phyloP scores from a whole-genome alignment of 2,329 filamentous ascomycete genomes.

The Hysterium pulicare region DNA sequence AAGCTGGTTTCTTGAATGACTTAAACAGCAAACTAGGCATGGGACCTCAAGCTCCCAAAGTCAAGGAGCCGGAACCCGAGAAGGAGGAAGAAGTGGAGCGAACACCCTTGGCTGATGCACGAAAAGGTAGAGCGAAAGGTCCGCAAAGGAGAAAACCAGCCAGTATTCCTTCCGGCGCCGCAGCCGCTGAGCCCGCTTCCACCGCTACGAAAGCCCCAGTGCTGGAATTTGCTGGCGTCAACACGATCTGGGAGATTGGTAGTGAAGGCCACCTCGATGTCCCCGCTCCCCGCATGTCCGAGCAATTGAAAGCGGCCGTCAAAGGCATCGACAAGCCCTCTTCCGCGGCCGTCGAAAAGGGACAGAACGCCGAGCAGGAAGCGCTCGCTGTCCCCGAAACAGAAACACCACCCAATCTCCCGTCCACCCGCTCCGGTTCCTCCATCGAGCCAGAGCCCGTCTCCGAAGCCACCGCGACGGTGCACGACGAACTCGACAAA shows the following conservation, averaged over 20 bases:
- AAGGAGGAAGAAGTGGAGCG: conserved; percentile 63
- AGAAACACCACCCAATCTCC: not conserved
- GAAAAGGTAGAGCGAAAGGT: conserved; percentile 85
- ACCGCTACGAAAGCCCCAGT: conserved; percentile 21
- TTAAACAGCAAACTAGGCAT: conserved; percentile 84
- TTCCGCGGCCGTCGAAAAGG: not conserved
- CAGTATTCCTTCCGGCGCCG: conserved; percentile 50
- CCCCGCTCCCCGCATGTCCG: conserved; percentile 27
- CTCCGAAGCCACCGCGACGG: conserved; percentile 9
- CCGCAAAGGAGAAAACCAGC: conserved; percentile 72
- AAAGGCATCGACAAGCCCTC: not conserved
- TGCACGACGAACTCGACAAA: not conserved
- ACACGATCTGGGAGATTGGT: conserved; percentile 34
- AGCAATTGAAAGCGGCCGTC: not conserved
- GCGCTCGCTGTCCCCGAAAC: not conserved
- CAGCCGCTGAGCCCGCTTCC: conserved; percentile 39
- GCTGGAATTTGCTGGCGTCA: conserved; percentile 25
- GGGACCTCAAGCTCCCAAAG: conserved; percentile 77
- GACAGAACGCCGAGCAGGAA: not conserved
- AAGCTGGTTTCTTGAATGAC: conserved; percentile 89
- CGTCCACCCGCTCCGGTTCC: not conserved
- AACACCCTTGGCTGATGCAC: conserved; percentile 78
- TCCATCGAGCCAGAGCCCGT: conserved; percentile 1
- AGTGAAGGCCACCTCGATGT: conserved; percentile 32
- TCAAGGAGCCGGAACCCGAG: conserved; percentile 63